phyloP scores from a whole-genome alignment of 371 early-diverging fungal genomes.

The Saksenaea oblongispora region DNA sequence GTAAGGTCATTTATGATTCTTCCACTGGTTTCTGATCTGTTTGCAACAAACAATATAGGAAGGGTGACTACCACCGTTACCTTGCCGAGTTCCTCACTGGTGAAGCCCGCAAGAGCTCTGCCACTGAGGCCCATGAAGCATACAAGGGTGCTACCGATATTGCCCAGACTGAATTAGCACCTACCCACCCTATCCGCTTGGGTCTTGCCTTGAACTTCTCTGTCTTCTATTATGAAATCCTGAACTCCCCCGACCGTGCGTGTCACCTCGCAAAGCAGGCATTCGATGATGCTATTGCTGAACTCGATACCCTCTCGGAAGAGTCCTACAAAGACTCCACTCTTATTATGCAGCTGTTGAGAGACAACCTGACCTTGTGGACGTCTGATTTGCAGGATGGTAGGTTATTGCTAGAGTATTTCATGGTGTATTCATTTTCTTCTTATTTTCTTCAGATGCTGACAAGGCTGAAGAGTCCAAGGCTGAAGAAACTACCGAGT shows the following conservation, averaged over 20 bases:
- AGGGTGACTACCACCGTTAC: constrained; percentile 99
- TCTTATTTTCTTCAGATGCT: constrained; percentile 22
- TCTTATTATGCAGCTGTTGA: constrained; percentile 99
- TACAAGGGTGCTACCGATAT: constrained; percentile 97
- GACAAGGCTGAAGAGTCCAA: constrained; percentile 42
- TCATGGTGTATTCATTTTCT: neutral
- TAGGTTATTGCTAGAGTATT: constrained; percentile 15
- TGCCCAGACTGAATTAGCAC: constrained; percentile 92
- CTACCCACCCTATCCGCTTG: constrained; percentile 99
- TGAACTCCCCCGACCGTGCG: constrained; percentile 98
- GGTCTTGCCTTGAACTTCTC: constrained; percentile 99
- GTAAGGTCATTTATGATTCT: constrained; percentile 46
- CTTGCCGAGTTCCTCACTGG: constrained; percentile 96
- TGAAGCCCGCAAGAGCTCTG: constrained; percentile 86
- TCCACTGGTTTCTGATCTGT: neutral
- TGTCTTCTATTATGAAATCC: constrained; percentile 99
- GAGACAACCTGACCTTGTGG: constrained; percentile 99
- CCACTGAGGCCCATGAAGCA: constrained; percentile 89
- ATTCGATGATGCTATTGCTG: constrained; percentile 98
- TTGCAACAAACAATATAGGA: constrained; percentile 54
- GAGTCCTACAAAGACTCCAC: constrained; percentile 99
- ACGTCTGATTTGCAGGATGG: constrained; percentile 95
- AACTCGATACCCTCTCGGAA: constrained; percentile 98
- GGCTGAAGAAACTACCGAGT: constrained; percentile 42
- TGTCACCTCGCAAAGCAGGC: constrained; percentile 99